Evolutionary conservation across 2,329 filamentous ascomycete species (phyloP).

Genomic region (Penicillium sp.): DNA sequence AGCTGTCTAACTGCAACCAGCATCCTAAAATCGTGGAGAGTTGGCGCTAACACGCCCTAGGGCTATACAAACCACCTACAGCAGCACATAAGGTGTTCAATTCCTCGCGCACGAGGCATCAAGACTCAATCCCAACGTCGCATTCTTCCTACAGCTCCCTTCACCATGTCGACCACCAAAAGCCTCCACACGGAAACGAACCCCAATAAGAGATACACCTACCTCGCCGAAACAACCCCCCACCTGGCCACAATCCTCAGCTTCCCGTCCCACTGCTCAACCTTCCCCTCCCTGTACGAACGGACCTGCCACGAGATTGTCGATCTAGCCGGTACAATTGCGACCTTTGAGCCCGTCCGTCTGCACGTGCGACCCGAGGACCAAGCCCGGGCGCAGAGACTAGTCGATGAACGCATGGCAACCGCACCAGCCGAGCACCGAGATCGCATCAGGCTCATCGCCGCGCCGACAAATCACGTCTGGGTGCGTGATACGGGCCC

Average conservation of each 20-base stretch:
- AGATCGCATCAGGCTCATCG: slow-evolving; percentile 24
- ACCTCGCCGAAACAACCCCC: slow-evolving; percentile 28
- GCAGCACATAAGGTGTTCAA: background rate
- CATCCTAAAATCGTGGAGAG: background rate
- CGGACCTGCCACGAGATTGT: slow-evolving; percentile 32
- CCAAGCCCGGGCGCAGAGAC: slow-evolving; percentile 13
- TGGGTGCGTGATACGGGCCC: slow-evolving; percentile 40
- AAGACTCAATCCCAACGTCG: background rate
- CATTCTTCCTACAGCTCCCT: background rate
- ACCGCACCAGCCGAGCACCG: background rate
- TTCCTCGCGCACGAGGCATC: background rate
- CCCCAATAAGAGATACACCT: slow-evolving; percentile 23
- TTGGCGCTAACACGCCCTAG: background rate
- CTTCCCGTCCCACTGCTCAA: slow-evolving; percentile 32
- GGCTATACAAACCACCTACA: background rate
- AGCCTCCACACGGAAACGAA: slow-evolving; percentile 16
- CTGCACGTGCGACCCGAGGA: slow-evolving; percentile 35
- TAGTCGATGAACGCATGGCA: slow-evolving; percentile 15
- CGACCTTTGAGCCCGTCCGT: slow-evolving; percentile 38
- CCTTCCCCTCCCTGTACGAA: slow-evolving; percentile 26
- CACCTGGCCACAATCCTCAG: slow-evolving; percentile 35
- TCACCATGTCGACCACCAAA: slow-evolving; percentile 20
- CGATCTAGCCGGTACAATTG: slow-evolving; percentile 33
- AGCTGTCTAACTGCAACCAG: background rate
- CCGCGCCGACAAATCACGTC: slow-evolving; percentile 31